Evolutionary conservation across 495 filamentous ascomycete species (phyloP), one percentile per base, ranked within the genome.

Genomic region (Achaetomiella virescens): DNA sequence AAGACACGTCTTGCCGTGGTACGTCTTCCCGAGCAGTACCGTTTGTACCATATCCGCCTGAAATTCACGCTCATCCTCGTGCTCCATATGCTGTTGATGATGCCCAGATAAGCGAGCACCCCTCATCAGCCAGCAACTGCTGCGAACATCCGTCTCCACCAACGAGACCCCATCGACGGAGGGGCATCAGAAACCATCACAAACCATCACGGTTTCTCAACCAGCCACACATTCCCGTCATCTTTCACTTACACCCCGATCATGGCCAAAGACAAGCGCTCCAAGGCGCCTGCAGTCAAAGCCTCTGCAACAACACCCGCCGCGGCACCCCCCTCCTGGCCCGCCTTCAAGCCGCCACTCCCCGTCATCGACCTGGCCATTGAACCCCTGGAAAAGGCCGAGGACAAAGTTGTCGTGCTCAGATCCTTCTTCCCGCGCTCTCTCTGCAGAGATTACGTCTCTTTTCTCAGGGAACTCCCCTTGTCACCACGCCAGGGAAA

Each of bases 381-480:
- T 15, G 74, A 89, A 45, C 70, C 74, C 1, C 58, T 70, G 20
- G 27, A 31, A 4, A 31, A 31, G 9, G 60, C 78, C 4, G 58
- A 68, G 14, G 72, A 74, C 54, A 91, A 96, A 66, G 87, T 97
- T 42, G 75, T 92, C 46, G 75, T 89, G 1, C 80, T 95, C 55
- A 76, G 81, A 10, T 86, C 85, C 58, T 87, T 97, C 68, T 91
- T 88, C 71, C 86, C 90, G 0, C 71, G 81, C n/a, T 80, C 76
- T 2, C 78, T 96, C 2, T 96, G 91, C 77, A 87, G 85, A 63
- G 85, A 80, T 37, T 96, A 92, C 70, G 80, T 89, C 12, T 78
- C 79, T 7, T 96, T 93, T 63, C 82, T 96, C 0, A 76, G 80
- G n/a, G 80, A 77, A 0, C 71, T 96, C 84, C 89, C 0, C 73